These are phyloP conservation scores for Colletotrichum viniferum DNA, from an alignment of 2,329 filamentous ascomycete species.

Conservation along the genomic window DNA sequence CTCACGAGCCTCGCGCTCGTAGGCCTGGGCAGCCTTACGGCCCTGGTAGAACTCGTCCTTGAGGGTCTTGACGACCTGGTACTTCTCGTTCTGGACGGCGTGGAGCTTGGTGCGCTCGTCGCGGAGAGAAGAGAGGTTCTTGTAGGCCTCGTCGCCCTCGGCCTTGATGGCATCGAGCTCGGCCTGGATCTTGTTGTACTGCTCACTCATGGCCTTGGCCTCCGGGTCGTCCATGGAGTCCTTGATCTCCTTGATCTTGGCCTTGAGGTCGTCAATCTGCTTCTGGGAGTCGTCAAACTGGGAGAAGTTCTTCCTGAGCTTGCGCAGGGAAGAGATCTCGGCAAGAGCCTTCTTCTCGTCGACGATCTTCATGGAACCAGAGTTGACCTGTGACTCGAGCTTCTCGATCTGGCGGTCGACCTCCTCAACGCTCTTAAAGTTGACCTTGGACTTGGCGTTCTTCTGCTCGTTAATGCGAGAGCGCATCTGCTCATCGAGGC, in stretches of 20 bases:
- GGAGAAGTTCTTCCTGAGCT: conserved; percentile 89
- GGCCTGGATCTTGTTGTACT: conserved; percentile 82
- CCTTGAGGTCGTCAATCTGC: conserved; percentile 84
- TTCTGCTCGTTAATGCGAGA: conserved; percentile 87
- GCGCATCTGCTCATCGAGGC: conserved; percentile 87
- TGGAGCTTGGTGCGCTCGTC: conserved; percentile 87
- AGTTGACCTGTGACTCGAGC: conserved; percentile 85
- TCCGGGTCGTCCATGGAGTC: conserved; percentile 92
- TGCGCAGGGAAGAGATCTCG: conserved; percentile 83
- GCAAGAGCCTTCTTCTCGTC: conserved; percentile 94
- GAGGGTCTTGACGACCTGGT: conserved; percentile 77
- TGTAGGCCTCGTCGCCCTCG: conserved; percentile 89
- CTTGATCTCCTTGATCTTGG: conserved; percentile 86
- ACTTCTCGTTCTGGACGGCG: conserved; percentile 86
- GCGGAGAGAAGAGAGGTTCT: conserved; percentile 81
- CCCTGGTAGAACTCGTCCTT: conserved; percentile 88
- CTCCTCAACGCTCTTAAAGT: conserved; percentile 88
- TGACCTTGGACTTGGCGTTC: conserved; percentile 76
- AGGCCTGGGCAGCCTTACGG: conserved; percentile 82
- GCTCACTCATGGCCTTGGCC: conserved; percentile 83
- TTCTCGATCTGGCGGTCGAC: conserved; percentile 81
- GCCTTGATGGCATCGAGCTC: conserved; percentile 91
- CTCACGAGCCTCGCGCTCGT: conserved; percentile 83
- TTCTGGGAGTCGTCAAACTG: conserved; percentile 86
- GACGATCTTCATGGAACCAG: conserved; percentile 90